phyloP scores from a whole-genome alignment of 2,329 filamentous ascomycete species.

The Blumeriella jaapii region DNA sequence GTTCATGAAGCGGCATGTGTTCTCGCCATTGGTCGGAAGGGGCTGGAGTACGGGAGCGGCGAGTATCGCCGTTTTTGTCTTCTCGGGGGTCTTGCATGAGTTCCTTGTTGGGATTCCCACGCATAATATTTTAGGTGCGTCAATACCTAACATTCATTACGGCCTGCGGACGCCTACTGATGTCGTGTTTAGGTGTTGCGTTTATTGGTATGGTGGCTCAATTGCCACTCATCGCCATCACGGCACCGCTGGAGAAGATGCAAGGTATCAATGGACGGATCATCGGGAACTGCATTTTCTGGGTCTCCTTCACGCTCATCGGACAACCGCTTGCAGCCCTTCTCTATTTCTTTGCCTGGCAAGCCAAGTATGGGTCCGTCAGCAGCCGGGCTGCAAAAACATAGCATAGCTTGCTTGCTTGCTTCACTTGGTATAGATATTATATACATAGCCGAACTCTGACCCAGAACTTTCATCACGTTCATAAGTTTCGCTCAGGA shows the following conservation, averaged over 20 bases:
- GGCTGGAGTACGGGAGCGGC: slow-evolving; percentile 64
- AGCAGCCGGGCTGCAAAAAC: slow-evolving; percentile 29
- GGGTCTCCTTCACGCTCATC: slow-evolving; percentile 90
- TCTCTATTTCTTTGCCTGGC: slow-evolving; percentile 97
- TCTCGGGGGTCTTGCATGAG: slow-evolving; percentile 86
- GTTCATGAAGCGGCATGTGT: slow-evolving; percentile 93
- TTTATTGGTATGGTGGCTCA: slow-evolving; percentile 92
- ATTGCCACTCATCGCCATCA: slow-evolving; percentile 75
- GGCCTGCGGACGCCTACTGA: slow-evolving; percentile 10
- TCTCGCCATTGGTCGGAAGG: slow-evolving; percentile 73
- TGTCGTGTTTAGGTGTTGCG: slow-evolving; percentile 57
- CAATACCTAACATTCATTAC: slow-evolving; percentile 1
- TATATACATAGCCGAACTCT: neutral
- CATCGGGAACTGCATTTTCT: slow-evolving; percentile 88
- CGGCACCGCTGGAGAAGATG: slow-evolving; percentile 68
- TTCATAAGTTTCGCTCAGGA: slow-evolving; percentile 11
- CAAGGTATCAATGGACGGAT: slow-evolving; percentile 64
- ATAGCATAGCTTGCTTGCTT: neutral
- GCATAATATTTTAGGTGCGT: slow-evolving; percentile 76
- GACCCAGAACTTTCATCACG: neutral
- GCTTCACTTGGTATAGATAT: too few relatives aligned
- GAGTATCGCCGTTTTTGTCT: slow-evolving; percentile 72
- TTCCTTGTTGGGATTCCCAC: slow-evolving; percentile 88
- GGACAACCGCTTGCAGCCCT: slow-evolving; percentile 88
- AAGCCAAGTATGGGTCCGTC: slow-evolving; percentile 88